phyloP scores from a whole-genome alignment of 495 filamentous ascomycete species.

The Penicillium psychrofluorescens region DNA sequence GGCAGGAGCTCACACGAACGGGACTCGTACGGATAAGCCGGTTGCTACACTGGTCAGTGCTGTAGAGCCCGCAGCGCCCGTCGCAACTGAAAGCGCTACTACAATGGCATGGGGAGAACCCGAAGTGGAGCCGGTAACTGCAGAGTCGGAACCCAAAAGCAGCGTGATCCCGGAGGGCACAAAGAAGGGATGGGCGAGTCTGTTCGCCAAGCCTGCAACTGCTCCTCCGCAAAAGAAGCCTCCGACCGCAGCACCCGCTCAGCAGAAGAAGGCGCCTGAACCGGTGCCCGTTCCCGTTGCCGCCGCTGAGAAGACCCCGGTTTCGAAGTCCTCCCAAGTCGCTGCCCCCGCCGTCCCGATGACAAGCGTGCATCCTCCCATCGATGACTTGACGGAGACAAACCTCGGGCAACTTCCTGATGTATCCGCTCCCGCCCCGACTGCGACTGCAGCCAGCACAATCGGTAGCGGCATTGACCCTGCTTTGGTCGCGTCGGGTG shows the following conservation, averaged over 20 bases:
- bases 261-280: slow-evolving; percentile 24
- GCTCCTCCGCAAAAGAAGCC: slow-evolving; percentile 33
- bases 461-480: slow-evolving; percentile 76
- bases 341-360: slow-evolving; percentile 40
- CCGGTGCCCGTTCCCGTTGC: slow-evolving; percentile 22
- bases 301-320: slow-evolving; percentile 20
- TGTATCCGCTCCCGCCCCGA: slow-evolving; percentile 62
- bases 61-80: slow-evolving; percentile 19
- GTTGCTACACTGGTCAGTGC: slow-evolving; percentile 11
- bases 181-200: slow-evolving; percentile 58
- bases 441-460: slow-evolving; percentile 85
- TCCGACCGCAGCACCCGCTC: slow-evolving; percentile 13
- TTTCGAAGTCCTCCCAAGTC: slow-evolving; percentile 21
- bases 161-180: slow-evolving; percentile 38
- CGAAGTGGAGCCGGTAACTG: slow-evolving; percentile 23
- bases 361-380: slow-evolving; percentile 54
- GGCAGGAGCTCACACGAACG: slow-evolving; percentile 51
- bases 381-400: slow-evolving; percentile 78
- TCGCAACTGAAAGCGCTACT: slow-evolving; percentile 35
- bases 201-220: slow-evolving; percentile 47
- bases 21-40: slow-evolving; percentile 27
- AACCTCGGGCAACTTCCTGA: slow-evolving; percentile 89
- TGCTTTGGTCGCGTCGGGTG: slow-evolving; percentile 34
- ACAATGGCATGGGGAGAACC: slow-evolving; percentile 18
- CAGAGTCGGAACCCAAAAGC: slow-evolving; percentile 34